Evolutionary conservation across 106 monocot genomes (phyloP).

Genomic region (Dendrobium huoshanense): DNA sequence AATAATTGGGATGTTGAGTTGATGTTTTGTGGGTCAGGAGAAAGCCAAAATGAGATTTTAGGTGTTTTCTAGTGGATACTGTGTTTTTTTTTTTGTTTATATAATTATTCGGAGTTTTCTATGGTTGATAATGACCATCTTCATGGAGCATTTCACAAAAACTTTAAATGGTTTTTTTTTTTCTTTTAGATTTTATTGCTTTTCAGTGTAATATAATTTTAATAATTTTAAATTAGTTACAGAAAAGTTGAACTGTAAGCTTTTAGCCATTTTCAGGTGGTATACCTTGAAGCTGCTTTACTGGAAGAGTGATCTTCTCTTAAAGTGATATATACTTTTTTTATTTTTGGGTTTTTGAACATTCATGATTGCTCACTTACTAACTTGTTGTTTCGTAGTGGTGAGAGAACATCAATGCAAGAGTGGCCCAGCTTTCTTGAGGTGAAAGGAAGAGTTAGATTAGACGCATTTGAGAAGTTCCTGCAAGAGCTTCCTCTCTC

Average conservation of each 20-base stretch:
- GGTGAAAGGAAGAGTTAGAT: constrained; percentile 94
- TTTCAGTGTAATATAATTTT: not conserved
- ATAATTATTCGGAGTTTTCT: too few species aligned
- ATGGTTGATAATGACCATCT: not conserved
- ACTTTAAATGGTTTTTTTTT: not conserved
- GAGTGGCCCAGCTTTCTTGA: constrained; percentile 85
- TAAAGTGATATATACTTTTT: not conserved
- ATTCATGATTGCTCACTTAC: not conserved
- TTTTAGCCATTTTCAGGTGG: not conserved
- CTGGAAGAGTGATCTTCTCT: not conserved
- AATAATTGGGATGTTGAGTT: too few species aligned
- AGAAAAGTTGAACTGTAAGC: not conserved
- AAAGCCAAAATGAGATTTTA: too few species aligned
- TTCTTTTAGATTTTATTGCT: not conserved
- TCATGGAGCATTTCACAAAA: not conserved
- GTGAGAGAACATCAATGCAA: constrained; percentile 74
- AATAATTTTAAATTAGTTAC: not conserved
- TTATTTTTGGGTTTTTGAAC: not conserved
- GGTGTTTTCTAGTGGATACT: too few species aligned
- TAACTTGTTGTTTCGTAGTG: constrained; percentile 46
- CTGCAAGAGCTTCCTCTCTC: constrained; percentile 80
- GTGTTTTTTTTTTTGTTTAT: too few species aligned
- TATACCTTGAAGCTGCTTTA: not conserved
- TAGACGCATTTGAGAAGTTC: constrained; percentile 93
- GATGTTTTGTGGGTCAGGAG: too few species aligned